These are phyloP conservation scores for Fusarium sp. DNA, from an alignment of 2,329 filamentous ascomycete genomes.

Conservation along the genomic window DNA sequence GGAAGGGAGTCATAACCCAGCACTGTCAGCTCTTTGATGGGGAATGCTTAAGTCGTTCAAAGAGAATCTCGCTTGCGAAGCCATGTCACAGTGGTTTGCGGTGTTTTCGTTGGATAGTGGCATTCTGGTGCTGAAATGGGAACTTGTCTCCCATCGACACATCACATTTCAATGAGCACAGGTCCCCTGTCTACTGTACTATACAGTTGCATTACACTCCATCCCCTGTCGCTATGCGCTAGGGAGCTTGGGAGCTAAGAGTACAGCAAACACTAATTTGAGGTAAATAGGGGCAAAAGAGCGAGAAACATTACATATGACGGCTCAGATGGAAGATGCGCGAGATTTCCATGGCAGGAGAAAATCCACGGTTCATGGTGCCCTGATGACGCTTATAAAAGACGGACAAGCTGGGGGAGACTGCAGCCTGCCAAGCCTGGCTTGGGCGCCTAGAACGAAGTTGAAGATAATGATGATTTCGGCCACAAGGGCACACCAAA, in stretches of 20 bases:
- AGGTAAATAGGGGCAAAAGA: constrained; percentile 36
- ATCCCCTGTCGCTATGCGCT: constrained; percentile 30
- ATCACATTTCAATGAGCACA: constrained; percentile 45
- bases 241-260: constrained; percentile 26
- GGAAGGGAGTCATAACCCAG: neutral
- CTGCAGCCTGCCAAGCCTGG: neutral
- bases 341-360: constrained; percentile 21
- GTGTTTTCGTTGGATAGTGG: constrained; percentile 32
- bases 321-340: constrained; percentile 30
- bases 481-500: neutral
- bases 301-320: constrained; percentile 32
- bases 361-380: neutral
- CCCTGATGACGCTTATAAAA: neutral
- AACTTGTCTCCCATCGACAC: constrained; percentile 36
- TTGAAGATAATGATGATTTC: constrained; percentile 3
- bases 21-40: neutral
- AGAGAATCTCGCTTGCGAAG: constrained; percentile 14
- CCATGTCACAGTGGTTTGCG: constrained; percentile 39
- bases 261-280: constrained; percentile 32
- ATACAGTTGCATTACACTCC: constrained; percentile 20
- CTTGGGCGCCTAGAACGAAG: constrained; percentile 18
- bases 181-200: constrained; percentile 27
- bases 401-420: constrained; percentile 6
- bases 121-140: constrained; percentile 27
- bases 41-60: constrained; percentile 9